Percentiles rank a stretch among this genome's conserved stretches.
These are phyloP conservation scores for Fusarium sp. DNA, from an alignment of 2,329 filamentous ascomycete genomes.

Conservation along the genomic window DNA sequence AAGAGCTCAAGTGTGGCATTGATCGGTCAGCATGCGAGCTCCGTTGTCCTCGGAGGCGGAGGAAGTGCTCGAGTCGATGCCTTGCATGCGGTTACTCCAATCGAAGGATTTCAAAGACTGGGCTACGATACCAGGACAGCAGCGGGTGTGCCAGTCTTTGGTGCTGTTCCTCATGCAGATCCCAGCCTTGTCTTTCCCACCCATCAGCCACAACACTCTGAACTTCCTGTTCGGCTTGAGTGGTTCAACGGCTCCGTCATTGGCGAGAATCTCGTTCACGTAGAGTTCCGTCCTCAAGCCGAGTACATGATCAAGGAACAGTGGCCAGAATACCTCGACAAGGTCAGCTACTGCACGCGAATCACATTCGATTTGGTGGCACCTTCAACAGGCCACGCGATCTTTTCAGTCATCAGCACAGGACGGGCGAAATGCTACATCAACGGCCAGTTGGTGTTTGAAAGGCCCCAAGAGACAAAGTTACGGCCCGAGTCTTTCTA, in stretches of 20 bases:
- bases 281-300: conserved; percentile 1
- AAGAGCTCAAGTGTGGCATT: not conserved
- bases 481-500: not conserved
- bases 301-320: conserved; percentile 31
- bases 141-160: not conserved
- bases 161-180: not conserved
- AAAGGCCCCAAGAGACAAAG: not conserved
- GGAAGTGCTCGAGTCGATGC: not conserved
- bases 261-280: conserved; percentile 17
- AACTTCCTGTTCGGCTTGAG: not conserved
- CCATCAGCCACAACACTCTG: not conserved
- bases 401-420: conserved; percentile 22
- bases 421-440: conserved; percentile 16
- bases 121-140: not conserved
- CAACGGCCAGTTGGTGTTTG: not conserved
- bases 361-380: conserved; percentile 15
- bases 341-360: conserved; percentile 13
- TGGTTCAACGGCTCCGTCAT: conserved; percentile 18
- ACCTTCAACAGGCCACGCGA: conserved; percentile 5
- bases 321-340: conserved; percentile 18
- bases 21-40: not conserved
- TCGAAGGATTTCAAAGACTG: not conserved
- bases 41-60: not conserved
- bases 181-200: not conserved
- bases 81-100: not conserved